Evolutionary conservation across 768 basidiomycete genomes (phyloP), one percentile per base, ranked within the genome.

Genomic region (Rubroboletus pulcherrimus): DNA sequence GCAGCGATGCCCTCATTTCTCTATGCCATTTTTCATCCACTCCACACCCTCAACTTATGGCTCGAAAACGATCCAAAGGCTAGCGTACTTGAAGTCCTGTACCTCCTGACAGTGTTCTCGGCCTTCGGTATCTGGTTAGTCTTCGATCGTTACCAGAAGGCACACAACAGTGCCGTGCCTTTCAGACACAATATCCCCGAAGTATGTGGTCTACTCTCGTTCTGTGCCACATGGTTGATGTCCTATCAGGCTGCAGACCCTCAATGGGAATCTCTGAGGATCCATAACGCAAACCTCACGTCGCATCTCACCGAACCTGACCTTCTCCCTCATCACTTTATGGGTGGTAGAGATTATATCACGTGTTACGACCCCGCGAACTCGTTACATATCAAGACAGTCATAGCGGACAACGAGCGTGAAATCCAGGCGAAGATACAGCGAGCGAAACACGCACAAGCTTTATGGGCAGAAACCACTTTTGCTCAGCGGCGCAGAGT

Each of bases 311-410:
- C 74, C 7, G 76, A 82, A 58, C 69, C 75, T 2, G 78, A 78
- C 10, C 75, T 93, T 33, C 73, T 80, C 37, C 84, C 86, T 4
- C 66, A 77, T 1, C 65, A 78, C 42, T 66, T 71, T 12, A 67
- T 79, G 31, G 68, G 74, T 1, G 77, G 77, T 39, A 75, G 82
- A 44, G 78, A 83, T 40, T 93, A 89, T 66, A 88, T 98, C 56
- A 98, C 96, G 2, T 86, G 87, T 67, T 98, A 84, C 63, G 96
- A 98, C 71, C 96, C 96, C 14, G 85, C 93, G 4, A 95, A 91
- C 14, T 86, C 85, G 21, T 78, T 89, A 39, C 93, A 95, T 63
- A 78, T 97, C 48, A 81, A 75, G 39, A 95, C 93, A 0, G 71
- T 85, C 51, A 74, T 91, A 7, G 88, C 94, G 1, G 91, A 94